Percentiles rank a stretch among this genome's conserved stretches.
phyloP scores from a whole-genome alignment of 805 yeast genomes.

The Schizosaccharomyces pombe region DNA sequence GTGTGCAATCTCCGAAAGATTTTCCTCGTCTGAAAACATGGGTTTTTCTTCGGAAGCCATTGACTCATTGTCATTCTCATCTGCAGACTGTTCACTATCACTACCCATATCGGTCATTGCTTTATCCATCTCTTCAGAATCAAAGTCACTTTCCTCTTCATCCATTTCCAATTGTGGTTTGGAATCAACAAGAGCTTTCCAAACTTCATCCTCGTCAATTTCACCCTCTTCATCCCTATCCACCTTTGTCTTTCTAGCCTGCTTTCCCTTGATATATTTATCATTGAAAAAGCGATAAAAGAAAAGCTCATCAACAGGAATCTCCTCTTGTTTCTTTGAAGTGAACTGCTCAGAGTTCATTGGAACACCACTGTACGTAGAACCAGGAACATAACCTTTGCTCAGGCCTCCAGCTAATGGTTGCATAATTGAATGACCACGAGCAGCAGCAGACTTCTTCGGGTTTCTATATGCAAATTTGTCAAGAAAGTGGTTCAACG shows the following conservation, averaged over 20 bases:
- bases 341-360: constrained; percentile 60
- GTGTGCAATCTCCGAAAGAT: constrained; percentile 14
- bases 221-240: constrained; percentile 14
- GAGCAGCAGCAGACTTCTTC: constrained; percentile 44
- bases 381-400: constrained; percentile 11
- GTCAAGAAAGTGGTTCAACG: constrained; percentile 76
- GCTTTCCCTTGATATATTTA: constrained; percentile 22
- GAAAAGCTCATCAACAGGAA: constrained; percentile 43
- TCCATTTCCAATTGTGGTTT: constrained; percentile 41
- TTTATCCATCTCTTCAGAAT: constrained; percentile 12
- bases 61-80: constrained; percentile 10
- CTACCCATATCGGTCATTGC: constrained; percentile 15
- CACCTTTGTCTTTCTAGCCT: constrained; percentile 11
- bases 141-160: constrained; percentile 15
- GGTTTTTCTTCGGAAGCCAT: constrained; percentile 10
- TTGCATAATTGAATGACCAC: constrained; percentile 91
- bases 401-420: constrained; percentile 42
- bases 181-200: constrained; percentile 56
- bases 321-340: constrained; percentile 21
- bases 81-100: constrained; percentile 10
- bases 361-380: constrained; percentile 37
- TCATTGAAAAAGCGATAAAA: constrained; percentile 49
- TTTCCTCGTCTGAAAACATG: constrained; percentile 11
- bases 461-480: constrained; percentile 88
- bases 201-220: constrained; percentile 46